A percentile compares a stretch with the other conserved stretches of the same genome.
Conservation (phyloP, 2,329 filamentous ascomycete species). For the Raffaelea arxii region DNA sequence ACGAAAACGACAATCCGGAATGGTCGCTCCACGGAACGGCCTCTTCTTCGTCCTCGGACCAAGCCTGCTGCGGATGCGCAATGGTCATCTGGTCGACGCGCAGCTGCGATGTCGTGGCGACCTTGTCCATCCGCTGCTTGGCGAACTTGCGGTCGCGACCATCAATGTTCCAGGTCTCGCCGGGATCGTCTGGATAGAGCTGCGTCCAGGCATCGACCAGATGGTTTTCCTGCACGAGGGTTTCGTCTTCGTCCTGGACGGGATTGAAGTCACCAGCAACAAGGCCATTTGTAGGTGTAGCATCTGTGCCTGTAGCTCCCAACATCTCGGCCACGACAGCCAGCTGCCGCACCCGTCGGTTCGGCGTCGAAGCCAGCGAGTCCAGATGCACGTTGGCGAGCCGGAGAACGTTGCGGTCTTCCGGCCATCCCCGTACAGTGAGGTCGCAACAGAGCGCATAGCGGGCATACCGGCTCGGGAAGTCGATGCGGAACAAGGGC, state of each 20-base stretch:
- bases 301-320: not conserved
- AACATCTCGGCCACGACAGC: slow-evolving; percentile 18
- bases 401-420: slow-evolving; percentile 13
- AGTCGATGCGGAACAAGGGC: slow-evolving; percentile 22
- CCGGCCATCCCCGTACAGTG: slow-evolving; percentile 7
- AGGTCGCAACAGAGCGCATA: slow-evolving; percentile 27
- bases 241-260: slow-evolving; percentile 21
- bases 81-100: slow-evolving; percentile 10
- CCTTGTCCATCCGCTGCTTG: slow-evolving; percentile 25
- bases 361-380: slow-evolving; percentile 19
- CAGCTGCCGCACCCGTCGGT: slow-evolving; percentile 21
- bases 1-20: slow-evolving; percentile 8
- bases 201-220: slow-evolving; percentile 25
- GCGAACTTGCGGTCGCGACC: slow-evolving; percentile 21
- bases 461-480: slow-evolving; percentile 20
- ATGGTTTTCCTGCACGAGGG: slow-evolving; percentile 19
- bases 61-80: slow-evolving; percentile 9
- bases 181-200: slow-evolving; percentile 14
- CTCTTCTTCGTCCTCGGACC: not conserved
- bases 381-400: slow-evolving; percentile 31
- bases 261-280: slow-evolving; percentile 31
- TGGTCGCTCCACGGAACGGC: slow-evolving; percentile 11
- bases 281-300: slow-evolving; percentile 14
- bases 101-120: slow-evolving; percentile 22
- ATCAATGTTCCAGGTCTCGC: slow-evolving; percentile 28